Evolutionary conservation across 768 basidiomycete genomes (phyloP), one percentile per base, ranked within the genome.

Genomic region (Antrodiella citrinella): DNA sequence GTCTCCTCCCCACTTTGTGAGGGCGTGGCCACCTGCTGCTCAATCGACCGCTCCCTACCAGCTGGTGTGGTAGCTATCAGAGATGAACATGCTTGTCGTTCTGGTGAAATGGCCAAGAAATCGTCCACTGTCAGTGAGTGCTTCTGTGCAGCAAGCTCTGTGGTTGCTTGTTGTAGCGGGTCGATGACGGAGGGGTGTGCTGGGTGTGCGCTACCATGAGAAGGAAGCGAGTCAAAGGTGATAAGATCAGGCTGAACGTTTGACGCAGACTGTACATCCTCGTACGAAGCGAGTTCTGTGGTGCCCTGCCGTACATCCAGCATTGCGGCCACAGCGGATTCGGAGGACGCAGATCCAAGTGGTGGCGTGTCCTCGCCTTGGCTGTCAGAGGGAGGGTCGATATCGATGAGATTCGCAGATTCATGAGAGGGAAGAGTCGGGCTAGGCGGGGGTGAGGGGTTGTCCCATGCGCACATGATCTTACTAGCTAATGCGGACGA

Each of bases 381-480:
- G 51, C 57, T 20, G 57, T 54, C 2, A 52, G 56, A 51, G 39
- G 58, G 47, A 26, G 30, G 30, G 30, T 35, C 30, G 15, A 35
- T 7, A 35, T 35, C 30, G 15, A 35, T 15, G 15, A 57, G 51
- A 18, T 56, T 45, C 46, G 55, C 41, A 45, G 55, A 43, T 57
- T 57, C 39, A 47, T 58, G 23, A 21, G 53, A 23, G 13, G 50
- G n/a, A 15, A 39, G 35, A 1, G 54, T 49, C 11, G 61, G 58
- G 41, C 56, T 59, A 1, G 79, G 79, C 3, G 79, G 79, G 15
- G 86, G 86, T 15, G 86, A 89, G 15, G 87, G 87, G 58, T 90
- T 90, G 57, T 80, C 81, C 51, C 79, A 76, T 47, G 87, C 86
- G 45, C 79, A 74, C 42, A 83, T 73, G 43, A 90, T 77, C 65